Evolutionary conservation across 306 rosid genomes (phyloP).

Genomic region (Casuarina glauca): DNA sequence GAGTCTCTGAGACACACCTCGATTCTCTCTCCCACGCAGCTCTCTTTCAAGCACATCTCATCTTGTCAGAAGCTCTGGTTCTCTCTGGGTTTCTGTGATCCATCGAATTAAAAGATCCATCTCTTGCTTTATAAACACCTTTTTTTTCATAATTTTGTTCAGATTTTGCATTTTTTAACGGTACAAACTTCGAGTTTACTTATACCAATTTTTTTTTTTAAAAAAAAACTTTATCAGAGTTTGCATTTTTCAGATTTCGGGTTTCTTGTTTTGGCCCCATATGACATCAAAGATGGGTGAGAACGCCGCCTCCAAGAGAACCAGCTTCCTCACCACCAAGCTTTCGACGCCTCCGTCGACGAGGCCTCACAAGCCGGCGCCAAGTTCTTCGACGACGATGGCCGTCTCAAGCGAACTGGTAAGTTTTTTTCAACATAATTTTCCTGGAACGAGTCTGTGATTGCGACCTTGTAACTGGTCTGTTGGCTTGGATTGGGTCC

Average conservation of each 20-base stretch:
- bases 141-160: background rate
- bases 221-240: background rate
- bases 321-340: conserved; percentile 43
- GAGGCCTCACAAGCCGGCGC: conserved; percentile 49
- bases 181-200: background rate
- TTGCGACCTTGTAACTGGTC: no score
- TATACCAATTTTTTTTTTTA: background rate
- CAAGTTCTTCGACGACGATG: conserved; percentile 75
- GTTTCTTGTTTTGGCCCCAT: conserved; percentile 11
- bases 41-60: no score
- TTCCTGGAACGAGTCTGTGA: background rate
- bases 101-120: conserved; percentile 4
- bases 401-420: conserved; percentile 85
- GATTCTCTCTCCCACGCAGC: no score
- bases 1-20: background rate
- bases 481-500: no score
- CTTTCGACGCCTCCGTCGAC: conserved; percentile 50
- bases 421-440: background rate
- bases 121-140: background rate
- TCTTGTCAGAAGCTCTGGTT: background rate
- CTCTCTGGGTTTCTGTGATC: conserved; percentile 15
- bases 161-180: background rate
- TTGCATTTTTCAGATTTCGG: no score
- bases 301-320: conserved; percentile 24
- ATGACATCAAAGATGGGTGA: conserved; percentile 52